These are phyloP conservation scores for Cystofilobasidium bisporidii DNA, from an alignment of 768 basidiomycete genomes.

Conservation along the genomic window DNA sequence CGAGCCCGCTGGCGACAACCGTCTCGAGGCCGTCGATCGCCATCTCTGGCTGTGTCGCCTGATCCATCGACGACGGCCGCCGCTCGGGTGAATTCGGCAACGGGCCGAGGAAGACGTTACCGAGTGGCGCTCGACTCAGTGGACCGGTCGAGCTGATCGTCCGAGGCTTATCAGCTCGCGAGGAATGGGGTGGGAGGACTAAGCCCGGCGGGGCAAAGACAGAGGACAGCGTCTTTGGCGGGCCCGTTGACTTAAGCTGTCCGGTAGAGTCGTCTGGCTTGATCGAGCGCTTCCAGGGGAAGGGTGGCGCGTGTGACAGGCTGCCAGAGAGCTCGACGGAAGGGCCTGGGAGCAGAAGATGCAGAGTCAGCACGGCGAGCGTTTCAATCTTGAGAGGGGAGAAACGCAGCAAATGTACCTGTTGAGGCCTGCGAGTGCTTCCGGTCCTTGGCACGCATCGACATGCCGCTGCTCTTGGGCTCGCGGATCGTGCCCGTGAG, in stretches of 20 bases:
- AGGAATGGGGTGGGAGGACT: neutral
- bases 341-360: neutral
- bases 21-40: slow-evolving; percentile 6
- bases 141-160: slow-evolving; percentile 4
- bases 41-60: slow-evolving; percentile 8
- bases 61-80: neutral
- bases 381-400: neutral
- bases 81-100: neutral
- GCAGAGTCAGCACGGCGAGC: neutral
- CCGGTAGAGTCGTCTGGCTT: neutral
- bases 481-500: slow-evolving; percentile 11
- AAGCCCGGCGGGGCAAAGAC: neutral
- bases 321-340: neutral
- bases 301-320: slow-evolving; percentile 19
- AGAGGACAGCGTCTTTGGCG: neutral
- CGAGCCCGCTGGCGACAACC: slow-evolving; percentile 7
- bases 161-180: neutral
- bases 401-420: neutral
- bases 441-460: neutral
- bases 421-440: neutral
- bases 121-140: slow-evolving; percentile 10
- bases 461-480: neutral
- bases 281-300: neutral
- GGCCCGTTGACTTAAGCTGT: neutral
- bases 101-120: slow-evolving; percentile 21